These are phyloP conservation scores for Taxawa tesnikishii DNA, from an alignment of 2,329 filamentous ascomycete genomes.

Conservation along the genomic window DNA sequence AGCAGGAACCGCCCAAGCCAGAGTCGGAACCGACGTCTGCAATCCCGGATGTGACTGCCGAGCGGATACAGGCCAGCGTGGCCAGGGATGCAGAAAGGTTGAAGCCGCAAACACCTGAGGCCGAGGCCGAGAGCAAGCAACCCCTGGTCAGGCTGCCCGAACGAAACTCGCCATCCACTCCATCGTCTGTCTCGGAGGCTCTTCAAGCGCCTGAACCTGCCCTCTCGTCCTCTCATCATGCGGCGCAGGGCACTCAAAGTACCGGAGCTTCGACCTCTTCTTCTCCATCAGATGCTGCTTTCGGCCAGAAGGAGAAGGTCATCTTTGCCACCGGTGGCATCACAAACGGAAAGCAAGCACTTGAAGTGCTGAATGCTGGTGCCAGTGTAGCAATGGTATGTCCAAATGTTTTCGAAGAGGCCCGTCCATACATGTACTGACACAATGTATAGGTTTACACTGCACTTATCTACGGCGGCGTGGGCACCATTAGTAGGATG, in stretches of 20 bases:
- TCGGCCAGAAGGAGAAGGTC: conserved; percentile 47
- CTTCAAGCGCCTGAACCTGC: conserved; percentile 5
- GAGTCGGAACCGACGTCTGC: neutral
- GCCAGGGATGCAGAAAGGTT: conserved; percentile 17
- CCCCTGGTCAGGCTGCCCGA: conserved; percentile 19
- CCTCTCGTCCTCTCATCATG: conserved; percentile 5
- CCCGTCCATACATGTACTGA: neutral
- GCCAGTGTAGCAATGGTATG: conserved; percentile 69
- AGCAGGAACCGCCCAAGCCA: conserved; percentile 4
- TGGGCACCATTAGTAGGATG: conserved; percentile 45
- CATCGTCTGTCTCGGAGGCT: conserved; percentile 7
- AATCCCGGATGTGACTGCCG: conserved; percentile 2
- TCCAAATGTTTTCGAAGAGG: neutral
- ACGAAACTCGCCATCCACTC: conserved; percentile 12
- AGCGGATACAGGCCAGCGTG: conserved; percentile 12
- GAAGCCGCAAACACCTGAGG: conserved; percentile 17
- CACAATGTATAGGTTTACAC: conserved; percentile 52
- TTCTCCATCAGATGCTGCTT: conserved; percentile 12
- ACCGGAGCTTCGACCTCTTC: conserved; percentile 7
- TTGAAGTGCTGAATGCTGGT: conserved; percentile 72
- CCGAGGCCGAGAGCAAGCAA: conserved; percentile 16
- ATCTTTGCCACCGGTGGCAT: conserved; percentile 93
- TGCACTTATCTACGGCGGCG: conserved; percentile 51
- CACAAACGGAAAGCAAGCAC: conserved; percentile 73
- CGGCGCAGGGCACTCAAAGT: conserved; percentile 4